A percentile compares a stretch with the other conserved stretches of the same genome.
phyloP scores from a whole-genome alignment of 2,329 filamentous ascomycete genomes.

The Hysterium pulicare region DNA sequence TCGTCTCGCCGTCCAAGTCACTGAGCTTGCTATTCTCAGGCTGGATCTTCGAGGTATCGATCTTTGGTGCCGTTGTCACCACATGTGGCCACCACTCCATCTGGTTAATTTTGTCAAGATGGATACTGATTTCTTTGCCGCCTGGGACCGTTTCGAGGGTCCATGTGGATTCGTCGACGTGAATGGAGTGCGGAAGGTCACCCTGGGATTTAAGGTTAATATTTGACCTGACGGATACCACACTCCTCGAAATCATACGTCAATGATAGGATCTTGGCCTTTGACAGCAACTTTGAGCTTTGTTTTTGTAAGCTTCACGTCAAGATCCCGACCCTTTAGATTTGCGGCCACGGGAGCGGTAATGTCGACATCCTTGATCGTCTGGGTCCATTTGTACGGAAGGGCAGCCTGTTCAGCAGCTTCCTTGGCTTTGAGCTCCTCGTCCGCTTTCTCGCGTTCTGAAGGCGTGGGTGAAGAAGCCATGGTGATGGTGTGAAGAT shows the following conservation, averaged over 20 bases:
- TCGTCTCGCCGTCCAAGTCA: conserved; percentile 91
- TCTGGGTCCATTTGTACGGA: conserved; percentile 97
- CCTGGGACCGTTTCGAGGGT: conserved; percentile 68
- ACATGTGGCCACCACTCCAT: conserved; percentile 99
- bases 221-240: too few species aligned
- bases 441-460: conserved; percentile 55
- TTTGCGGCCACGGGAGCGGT: conserved; percentile 75
- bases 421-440: conserved; percentile 66
- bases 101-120: conserved; percentile 94
- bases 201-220: too few species aligned
- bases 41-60: conserved; percentile 92
- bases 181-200: conserved; percentile 74
- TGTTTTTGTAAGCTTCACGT: conserved; percentile 76
- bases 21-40: conserved; percentile 89
- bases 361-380: conserved; percentile 82
- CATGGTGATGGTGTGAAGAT: conserved; percentile 19
- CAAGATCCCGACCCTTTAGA: conserved; percentile 78
- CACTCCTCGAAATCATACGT: conserved; percentile 51
- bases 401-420: conserved; percentile 82
- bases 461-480: conserved; percentile 48
- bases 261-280: conserved; percentile 80
- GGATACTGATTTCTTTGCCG: conserved; percentile 75
- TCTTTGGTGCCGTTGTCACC: conserved; percentile 78
- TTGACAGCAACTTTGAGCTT: conserved; percentile 79
- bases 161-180: conserved; percentile 89